Percentiles rank a stretch among this genome's conserved stretches.
Evolutionary conservation across 495 filamentous ascomycete species (phyloP).

Genomic region (Bombardia bombarda): DNA sequence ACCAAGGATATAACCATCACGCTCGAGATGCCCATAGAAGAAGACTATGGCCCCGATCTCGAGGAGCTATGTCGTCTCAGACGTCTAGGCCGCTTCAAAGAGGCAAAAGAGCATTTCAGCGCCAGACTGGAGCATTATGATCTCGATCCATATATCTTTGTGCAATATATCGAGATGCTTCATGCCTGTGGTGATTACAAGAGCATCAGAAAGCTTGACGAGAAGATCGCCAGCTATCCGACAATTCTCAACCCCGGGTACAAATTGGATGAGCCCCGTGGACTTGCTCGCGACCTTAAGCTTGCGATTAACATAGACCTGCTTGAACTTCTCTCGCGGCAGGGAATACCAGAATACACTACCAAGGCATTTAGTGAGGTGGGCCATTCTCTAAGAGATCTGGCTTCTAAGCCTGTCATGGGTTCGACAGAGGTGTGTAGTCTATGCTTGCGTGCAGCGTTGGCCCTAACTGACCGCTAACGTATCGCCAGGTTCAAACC

Average conservation of each 20-base stretch:
- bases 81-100: constrained; percentile 13
- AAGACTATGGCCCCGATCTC: constrained; percentile 11
- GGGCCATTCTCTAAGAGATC: neutral
- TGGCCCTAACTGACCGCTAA: neutral
- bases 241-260: no score
- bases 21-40: constrained; percentile 10
- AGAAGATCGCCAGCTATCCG: no score
- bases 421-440: constrained; percentile 13
- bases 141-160: constrained; percentile 7
- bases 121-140: constrained; percentile 2
- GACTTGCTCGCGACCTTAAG: no score
- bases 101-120: constrained; percentile 11
- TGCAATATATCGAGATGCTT: constrained; percentile 17
- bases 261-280: no score
- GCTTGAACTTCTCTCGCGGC: constrained; percentile 4
- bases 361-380: neutral
- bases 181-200: constrained; percentile 11
- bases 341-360: neutral
- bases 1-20: constrained; percentile 9
- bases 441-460: neutral
- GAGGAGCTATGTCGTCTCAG: constrained; percentile 15
- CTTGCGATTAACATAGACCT: neutral
- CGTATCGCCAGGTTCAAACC: constrained; percentile 4
- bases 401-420: neutral
- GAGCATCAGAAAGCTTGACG: neutral